phyloP scores from a whole-genome alignment of 2,329 filamentous ascomycete species.

The Zarea fungicola region DNA sequence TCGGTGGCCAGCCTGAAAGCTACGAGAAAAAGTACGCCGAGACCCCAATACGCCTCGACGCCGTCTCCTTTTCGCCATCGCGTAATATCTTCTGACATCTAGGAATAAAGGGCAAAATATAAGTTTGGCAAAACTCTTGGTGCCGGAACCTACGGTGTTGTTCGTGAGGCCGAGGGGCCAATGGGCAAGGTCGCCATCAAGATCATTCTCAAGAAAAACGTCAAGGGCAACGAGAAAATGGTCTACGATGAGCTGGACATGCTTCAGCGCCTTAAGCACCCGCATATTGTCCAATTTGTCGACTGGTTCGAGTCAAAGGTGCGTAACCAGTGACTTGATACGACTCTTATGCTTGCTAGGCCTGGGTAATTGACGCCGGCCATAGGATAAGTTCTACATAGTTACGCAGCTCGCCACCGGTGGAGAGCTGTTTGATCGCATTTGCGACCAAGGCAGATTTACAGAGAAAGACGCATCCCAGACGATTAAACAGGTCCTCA shows the following conservation, averaged over 20 bases:
- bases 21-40: constrained; percentile 87
- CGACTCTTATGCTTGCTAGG: no score
- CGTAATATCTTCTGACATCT: neutral
- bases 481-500: constrained; percentile 90
- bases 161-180: constrained; percentile 85
- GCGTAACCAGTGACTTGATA: no score
- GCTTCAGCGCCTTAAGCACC: constrained; percentile 84
- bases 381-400: constrained; percentile 97
- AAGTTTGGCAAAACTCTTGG: constrained; percentile 89
- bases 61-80: no score
- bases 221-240: constrained; percentile 97
- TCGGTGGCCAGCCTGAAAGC: constrained; percentile 93
- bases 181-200: constrained; percentile 89
- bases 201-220: constrained; percentile 99
- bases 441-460: constrained; percentile 96
- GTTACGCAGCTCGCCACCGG: constrained; percentile 94
- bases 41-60: neutral
- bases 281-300: constrained; percentile 93
- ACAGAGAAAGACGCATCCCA: constrained; percentile 97
- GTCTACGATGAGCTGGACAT: constrained; percentile 95
- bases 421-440: constrained; percentile 94
- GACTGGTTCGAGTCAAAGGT: constrained; percentile 99
- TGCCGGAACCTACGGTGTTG: constrained; percentile 96
- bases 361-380: constrained; percentile 2
- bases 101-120: constrained; percentile 65